Percentiles rank a stretch among this genome's conserved stretches.
Evolutionary conservation across 2,329 filamentous ascomycete genomes (phyloP).

Genomic region (Ceratocystis cacaofunesta): DNA sequence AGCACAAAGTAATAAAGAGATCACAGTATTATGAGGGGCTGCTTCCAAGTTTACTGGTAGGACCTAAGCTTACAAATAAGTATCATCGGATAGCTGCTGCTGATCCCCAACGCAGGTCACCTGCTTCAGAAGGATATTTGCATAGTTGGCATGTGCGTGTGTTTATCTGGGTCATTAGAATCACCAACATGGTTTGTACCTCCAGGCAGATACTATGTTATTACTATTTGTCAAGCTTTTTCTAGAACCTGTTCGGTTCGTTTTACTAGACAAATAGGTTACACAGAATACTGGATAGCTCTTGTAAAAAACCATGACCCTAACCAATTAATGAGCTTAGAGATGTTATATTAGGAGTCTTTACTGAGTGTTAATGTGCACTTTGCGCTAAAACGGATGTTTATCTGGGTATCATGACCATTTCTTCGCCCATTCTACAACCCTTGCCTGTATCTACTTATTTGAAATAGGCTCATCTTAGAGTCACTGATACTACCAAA

Average conservation of each 20-base stretch:
- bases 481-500: conserved; percentile 34
- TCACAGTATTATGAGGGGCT: neutral
- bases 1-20: neutral
- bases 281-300: too few species aligned
- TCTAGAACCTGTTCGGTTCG: neutral
- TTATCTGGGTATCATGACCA: neutral
- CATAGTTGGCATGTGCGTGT: neutral
- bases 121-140: too few species aligned
- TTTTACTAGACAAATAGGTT: neutral
- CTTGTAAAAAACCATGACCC: too few species aligned
- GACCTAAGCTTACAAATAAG: neutral
- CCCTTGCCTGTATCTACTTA: neutral
- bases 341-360: too few species aligned
- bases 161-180: neutral
- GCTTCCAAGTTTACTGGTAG: neutral
- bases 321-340: too few species aligned
- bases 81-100: neutral
- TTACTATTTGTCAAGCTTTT: too few species aligned
- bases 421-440: neutral
- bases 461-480: conserved; percentile 27
- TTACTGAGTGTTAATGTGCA: too few species aligned
- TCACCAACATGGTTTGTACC: too few species aligned
- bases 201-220: too few species aligned
- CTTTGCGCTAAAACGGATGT: neutral
- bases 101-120: neutral